Percentiles rank a stretch among this genome's conserved stretches.
These are phyloP conservation scores for Zygosaccharomyces sapae DNA, from an alignment of 1,139 yeast genomes.

Conservation along the genomic window DNA sequence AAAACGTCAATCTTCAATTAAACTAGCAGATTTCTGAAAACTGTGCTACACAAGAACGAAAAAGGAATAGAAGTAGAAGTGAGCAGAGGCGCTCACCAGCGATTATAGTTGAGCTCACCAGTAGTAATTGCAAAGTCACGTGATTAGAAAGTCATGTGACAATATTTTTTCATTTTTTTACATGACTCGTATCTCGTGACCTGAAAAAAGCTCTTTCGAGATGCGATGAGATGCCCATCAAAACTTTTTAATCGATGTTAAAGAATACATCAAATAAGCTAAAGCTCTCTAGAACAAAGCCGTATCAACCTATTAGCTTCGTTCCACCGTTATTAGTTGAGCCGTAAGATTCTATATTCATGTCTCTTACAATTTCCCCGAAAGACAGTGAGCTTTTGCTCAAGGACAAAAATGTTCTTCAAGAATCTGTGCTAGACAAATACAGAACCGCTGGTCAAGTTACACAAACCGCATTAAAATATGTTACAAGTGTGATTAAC, in stretches of 20 bases:
- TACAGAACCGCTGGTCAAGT: slow-evolving; percentile 89
- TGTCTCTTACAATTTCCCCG: slow-evolving; percentile 64
- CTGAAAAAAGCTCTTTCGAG: not conserved
- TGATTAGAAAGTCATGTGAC: not conserved
- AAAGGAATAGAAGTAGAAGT: too few relatives aligned
- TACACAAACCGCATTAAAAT: slow-evolving; percentile 77
- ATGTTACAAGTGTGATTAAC: slow-evolving; percentile 62
- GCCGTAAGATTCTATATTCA: slow-evolving; percentile 18
- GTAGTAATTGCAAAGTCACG: too few relatives aligned
- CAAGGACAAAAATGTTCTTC: slow-evolving; percentile 67
- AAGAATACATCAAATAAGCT: slow-evolving; percentile 1
- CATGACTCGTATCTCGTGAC: not conserved
- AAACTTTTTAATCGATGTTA: slow-evolving; percentile 1
- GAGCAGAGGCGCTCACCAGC: too few relatives aligned
- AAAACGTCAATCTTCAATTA: too few relatives aligned
- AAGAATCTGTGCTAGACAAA: slow-evolving; percentile 62
- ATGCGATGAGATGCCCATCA: slow-evolving; percentile 8
- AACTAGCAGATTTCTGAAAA: too few relatives aligned
- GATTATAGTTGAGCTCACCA: too few relatives aligned
- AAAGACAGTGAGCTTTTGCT: slow-evolving; percentile 72
- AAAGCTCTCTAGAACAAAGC: not conserved
- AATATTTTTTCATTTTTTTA: too few relatives aligned
- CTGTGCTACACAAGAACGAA: too few relatives aligned
- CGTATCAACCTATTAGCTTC: not conserved
- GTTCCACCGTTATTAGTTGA: not conserved